These are phyloP conservation scores for Insectozyma bohioensis DNA, from an alignment of 1,139 yeast species.

Conservation along the genomic window DNA sequence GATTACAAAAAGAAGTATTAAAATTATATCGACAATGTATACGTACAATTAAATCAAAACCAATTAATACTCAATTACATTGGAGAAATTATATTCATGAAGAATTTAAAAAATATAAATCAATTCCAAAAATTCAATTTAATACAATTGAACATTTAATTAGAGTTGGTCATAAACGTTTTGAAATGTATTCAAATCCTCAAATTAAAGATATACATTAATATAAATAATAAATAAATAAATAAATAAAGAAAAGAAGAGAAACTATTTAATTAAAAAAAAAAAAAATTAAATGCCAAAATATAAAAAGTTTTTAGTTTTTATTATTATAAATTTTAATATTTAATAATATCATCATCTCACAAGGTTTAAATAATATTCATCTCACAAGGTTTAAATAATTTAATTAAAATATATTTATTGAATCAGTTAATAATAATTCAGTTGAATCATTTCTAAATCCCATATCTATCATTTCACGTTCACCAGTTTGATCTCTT, in stretches of 20 bases:
- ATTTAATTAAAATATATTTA: slow-evolving; percentile 10
- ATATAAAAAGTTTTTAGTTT: background rate
- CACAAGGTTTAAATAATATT: too few relatives aligned
- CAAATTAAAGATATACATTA: slow-evolving; percentile 63
- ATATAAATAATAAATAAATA: background rate
- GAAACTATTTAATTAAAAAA: background rate
- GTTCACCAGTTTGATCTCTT: slow-evolving; percentile 76
- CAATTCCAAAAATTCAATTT: slow-evolving; percentile 75
- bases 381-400: too few relatives aligned
- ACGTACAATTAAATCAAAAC: slow-evolving; percentile 56
- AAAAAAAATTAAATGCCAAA: background rate
- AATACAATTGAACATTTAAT: slow-evolving; percentile 83
- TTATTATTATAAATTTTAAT: too few relatives aligned
- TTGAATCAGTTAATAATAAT: slow-evolving; percentile 59
- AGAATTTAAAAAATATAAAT: slow-evolving; percentile 64
- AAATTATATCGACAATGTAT: slow-evolving; percentile 61
- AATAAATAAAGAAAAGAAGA: background rate
- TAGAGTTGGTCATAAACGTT: slow-evolving; percentile 69
- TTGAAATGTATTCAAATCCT: slow-evolving; percentile 70
- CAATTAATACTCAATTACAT: slow-evolving; percentile 40
- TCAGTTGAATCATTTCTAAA: slow-evolving; percentile 80
- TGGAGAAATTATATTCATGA: slow-evolving; percentile 49
- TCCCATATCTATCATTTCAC: slow-evolving; percentile 86
- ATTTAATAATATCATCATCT: too few relatives aligned
- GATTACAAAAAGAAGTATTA: slow-evolving; percentile 64